Base-by-base conservation (phyloP, 768 basidiomycete genomes). In the Cyclocybe cylindracea region DNA sequence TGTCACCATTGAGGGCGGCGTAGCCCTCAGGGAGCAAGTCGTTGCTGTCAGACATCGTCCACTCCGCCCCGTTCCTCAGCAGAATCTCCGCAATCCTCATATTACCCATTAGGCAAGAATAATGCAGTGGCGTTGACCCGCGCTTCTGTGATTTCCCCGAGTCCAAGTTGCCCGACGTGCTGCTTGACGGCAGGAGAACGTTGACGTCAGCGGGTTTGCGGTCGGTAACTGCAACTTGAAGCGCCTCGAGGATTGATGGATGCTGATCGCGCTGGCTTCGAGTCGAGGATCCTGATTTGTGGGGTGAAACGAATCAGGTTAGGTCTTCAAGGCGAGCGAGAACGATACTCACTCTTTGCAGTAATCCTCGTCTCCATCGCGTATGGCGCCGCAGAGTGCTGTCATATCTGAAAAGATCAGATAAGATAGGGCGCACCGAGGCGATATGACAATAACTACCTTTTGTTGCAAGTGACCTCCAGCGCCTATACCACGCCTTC, bases 261-360 rank as follows among this genome's bases (percentile, higher is more conserved):
- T 14, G 36, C 38, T 11, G 3, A 35, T n/a, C 34, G 38, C 24
- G 24, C 13, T 32, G 44, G 44, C 13, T 32, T n/a, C 29, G 44
- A 13, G 2, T 45, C 44, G 18, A 33, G 18, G 35, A 29, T 31
- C 44, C 13, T 45, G 31, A 29, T 24, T 24, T 24, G 24, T 5
- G 5, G 24, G 24, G 24, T 5, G 5, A 24, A 24, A 24, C 5
- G 3, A 24, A 5, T 24, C 24, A 3, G 24, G 5, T 24, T 24
- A 16, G 14, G 32, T 46, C 35, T 1, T 18, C 9, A 38, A 46
- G 16, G 29, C n/a, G 24, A 24, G 1, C 7, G 4, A 46, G 2
- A 16, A 13, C 19, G 5, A 9, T 24, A 48, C 47, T 32, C 37
- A 48, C 47, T 48, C 47, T 40, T 48, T 48, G 31, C 47, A 48